Percentiles rank a stretch among this genome's conserved stretches.
These are phyloP conservation scores for Suhomyces terraborum DNA, from an alignment of 1,139 yeast species.

Conservation along the genomic window DNA sequence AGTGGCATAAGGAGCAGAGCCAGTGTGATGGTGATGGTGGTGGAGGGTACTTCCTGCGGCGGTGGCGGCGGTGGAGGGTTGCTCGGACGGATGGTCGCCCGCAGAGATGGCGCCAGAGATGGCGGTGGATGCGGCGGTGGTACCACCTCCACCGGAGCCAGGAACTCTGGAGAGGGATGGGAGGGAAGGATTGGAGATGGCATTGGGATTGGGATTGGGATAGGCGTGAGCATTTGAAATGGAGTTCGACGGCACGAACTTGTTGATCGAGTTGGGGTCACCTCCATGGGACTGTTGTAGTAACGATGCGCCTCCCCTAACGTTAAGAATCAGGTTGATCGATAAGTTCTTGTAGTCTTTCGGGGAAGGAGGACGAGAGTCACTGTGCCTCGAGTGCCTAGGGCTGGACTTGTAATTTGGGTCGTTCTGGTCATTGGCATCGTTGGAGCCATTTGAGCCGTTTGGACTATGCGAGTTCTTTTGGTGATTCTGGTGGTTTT, in stretches of 20 bases:
- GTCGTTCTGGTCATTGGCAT: too few species aligned
- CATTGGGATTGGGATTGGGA: too few species aligned
- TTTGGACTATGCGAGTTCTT: too few species aligned
- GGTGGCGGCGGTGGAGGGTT: neutral
- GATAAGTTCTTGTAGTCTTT: slow-evolving; percentile 17
- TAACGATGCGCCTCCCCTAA: slow-evolving; percentile 5
- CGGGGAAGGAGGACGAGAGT: slow-evolving; percentile 11
- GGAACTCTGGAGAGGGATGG: neutral
- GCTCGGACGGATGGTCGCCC: neutral
- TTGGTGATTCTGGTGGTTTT: too few species aligned
- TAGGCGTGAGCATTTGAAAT: too few species aligned
- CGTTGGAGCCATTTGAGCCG: too few species aligned
- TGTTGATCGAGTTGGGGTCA: too few species aligned
- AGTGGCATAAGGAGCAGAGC: neutral
- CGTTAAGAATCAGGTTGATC: slow-evolving; percentile 18
- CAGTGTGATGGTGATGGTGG: slow-evolving; percentile 1
- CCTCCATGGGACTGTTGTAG: neutral
- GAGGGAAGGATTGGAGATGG: neutral
- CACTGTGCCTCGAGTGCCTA: neutral
- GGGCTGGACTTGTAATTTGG: neutral
- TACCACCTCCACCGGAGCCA: neutral
- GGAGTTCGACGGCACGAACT: too few species aligned
- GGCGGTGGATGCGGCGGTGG: neutral
- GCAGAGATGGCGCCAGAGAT: neutral
- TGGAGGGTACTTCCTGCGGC: neutral